These are phyloP conservation scores for Aspergillus floridensis DNA, from an alignment of 2,329 filamentous ascomycete genomes.

Conservation along the genomic window DNA sequence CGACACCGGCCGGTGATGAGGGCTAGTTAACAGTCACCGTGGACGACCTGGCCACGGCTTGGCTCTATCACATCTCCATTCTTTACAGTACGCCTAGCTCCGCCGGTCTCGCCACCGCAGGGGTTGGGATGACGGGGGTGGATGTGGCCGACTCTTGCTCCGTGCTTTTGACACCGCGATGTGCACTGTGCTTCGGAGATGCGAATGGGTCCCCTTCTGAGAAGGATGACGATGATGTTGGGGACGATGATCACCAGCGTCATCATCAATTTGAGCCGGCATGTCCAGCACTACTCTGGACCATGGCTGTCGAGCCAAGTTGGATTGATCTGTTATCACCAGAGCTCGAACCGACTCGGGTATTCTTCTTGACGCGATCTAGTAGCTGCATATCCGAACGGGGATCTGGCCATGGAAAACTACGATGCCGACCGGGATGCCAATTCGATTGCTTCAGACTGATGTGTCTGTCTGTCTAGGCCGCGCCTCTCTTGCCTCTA, in stretches of 20 bases:
- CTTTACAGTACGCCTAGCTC: neutral
- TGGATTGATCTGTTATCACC: neutral
- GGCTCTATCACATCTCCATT: conserved; percentile 5
- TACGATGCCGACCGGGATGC: neutral
- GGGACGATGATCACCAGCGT: neutral
- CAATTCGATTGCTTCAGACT: neutral
- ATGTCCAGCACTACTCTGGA: neutral
- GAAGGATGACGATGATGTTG: neutral
- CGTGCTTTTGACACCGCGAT: conserved; percentile 4
- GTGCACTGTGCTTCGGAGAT: neutral
- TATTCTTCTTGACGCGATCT: neutral
- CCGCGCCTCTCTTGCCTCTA: neutral
- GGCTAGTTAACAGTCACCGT: conserved; percentile 6
- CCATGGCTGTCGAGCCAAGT: neutral
- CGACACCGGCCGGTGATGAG: neutral
- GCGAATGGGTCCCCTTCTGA: neutral
- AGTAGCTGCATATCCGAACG: neutral
- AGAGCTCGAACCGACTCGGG: neutral
- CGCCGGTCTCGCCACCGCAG: conserved; percentile 12
- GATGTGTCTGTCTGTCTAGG: neutral
- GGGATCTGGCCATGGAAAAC: neutral
- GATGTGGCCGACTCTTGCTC: conserved; percentile 8
- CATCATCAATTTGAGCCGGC: neutral
- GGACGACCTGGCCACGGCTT: conserved; percentile 15
- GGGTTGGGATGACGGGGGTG: conserved; percentile 3